Evolutionary conservation across 768 basidiomycete genomes (phyloP), one percentile per base, ranked within the genome.

Genomic region (Suillus bovinus): DNA sequence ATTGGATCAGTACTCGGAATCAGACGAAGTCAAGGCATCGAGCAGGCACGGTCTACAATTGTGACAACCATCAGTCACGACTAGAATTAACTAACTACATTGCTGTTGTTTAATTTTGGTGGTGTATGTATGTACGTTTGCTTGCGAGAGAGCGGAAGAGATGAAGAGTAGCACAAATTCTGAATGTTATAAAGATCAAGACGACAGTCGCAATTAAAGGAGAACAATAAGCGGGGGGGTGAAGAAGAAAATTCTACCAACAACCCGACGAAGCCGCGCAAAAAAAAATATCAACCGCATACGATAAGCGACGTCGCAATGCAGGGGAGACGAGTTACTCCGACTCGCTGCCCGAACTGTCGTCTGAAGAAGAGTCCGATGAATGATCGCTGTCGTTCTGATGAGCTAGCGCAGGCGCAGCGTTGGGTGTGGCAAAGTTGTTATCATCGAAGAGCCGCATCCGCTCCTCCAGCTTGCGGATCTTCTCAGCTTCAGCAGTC

Each of bases 401-500:
- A 27, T 63, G 73, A 41, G 73, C 65, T 9, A 59, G 60, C 29
- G 79, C 79, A 50, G 75, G 71, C 41, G 78, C 76, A 17, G 81
- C 66, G 17, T 74, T 70, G n/a, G 58, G 47, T 5, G 47, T 49
- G 47, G 47, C 47, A 16, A 49, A 27, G 27, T 49, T 49, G 24
- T 49, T 49, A 64, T 85, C 80, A 54, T 94, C 90, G 73, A 99
- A 96, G 34, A 92, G 82, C 33, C 85, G 82, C 80, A 98, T 88
- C 64, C 93, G 88, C 69, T 88, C 88, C 76, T 99, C 96, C 47
- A 99, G 82, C 74, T 86, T 83, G 57, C 90, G 85, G 71, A 99
- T 99, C 81, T 96, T 94, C 80, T 94, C 94, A 9, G 93, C 90
- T 78, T 99, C 96, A 38, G 90, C 90, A 66, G 94, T 92, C 78